Base-by-base conservation (phyloP, 2,329 filamentous ascomycete genomes). In the Colletotrichum nymphaeae region DNA sequence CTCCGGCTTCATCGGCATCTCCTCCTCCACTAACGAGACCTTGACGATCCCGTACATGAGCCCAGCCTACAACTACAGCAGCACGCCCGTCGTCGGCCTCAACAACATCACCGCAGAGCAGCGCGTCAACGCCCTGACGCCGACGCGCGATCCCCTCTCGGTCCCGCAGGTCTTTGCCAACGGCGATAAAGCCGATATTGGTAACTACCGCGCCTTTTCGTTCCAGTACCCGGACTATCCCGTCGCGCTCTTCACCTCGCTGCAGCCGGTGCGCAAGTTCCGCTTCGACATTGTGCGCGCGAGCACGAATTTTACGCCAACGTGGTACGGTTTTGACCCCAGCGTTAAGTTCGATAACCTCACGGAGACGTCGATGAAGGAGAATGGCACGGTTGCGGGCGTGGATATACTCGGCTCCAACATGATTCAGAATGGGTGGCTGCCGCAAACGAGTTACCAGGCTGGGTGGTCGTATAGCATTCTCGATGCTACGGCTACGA, bases 21-120 rank as follows among this genome's bases (percentile, higher is more conserved):
- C 83, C 30, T 82, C 81, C 4, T 76, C 78, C 9, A 75, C 78
- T 0, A 77, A 78, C 59, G 71, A 65, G 8, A 78, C 67, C 63
- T 78, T 85, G 7, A 81, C 80, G 1, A 76, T 87, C 3, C 84
- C 85, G 0, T 86, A 86, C 74, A 80, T 84, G 65, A 84, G 84
- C 0, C 75, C 84, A 0, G 80, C 78, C 0, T 83, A 82, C 1
- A 83, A 82, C 7, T 76, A 81, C 6, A 83, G 78, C 22, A 81
- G 80, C 75, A 77, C 80, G 1, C 77, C 69, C 2, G 82, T 85
- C 0, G 76, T 86, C 4, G 69, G 69, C 2, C 9, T 62, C 12
- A 46, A 19, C 1, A 26, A 57, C 7, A 16, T 72, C 8, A 67
- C 63, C 0, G 42, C 14, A 1, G 56, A 62, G 2, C 67, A 70